Base-by-base conservation (phyloP, 371 early-diverging fungal genomes). In the Apophysomyces sp. region DNA sequence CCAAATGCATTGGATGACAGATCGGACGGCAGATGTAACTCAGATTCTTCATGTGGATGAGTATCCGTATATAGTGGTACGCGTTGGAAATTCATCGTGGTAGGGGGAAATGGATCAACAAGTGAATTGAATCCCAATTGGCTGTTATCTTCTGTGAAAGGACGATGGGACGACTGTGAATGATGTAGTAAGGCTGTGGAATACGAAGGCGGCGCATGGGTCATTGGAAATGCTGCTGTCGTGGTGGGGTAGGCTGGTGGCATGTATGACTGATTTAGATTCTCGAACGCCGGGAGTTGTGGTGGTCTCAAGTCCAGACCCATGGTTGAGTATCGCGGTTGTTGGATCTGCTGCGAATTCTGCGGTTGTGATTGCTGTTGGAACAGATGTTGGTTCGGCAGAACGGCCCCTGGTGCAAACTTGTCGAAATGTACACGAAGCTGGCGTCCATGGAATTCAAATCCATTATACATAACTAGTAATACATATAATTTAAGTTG, bases 401-500 rank as follows among this genome's bases (percentile, higher is more conserved):
- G 24, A 2, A 26, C 32, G 0, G 53, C 16, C 7, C 58, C 55
- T 15, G 72, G 64, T 6, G 74, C 67, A 55, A 66, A 74, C 53
- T 78, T 77, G 32, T 79, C 82, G 49, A 74, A 71, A 55, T 77
- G 79, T 3, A 82, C 82, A 18, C 79, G 77, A 11, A 82, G 60
- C 13, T 44, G 55, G 8, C 82, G 73, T 57, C 82, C 82, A 27
- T 77, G 74, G 59, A 62, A 74, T 26, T 76, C 76, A 32, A 64
- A 71, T 44, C 73, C 74, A 61, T 82, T 71, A 41, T 76, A 82
- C 68, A 70, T 77, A 6, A 49, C 82, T 81, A n/a, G n/a, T 34
- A 34, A 34, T 34, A 34, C 4, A 34, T n/a, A n/a, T n/a, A n/a
- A n/a, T n/a, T n/a, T n/a, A n/a, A n/a, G n/a, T 18, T 26, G 21